Evolutionary conservation across 805 yeast species (phyloP).

Genomic region (Wickerhamiella qilinensis): DNA sequence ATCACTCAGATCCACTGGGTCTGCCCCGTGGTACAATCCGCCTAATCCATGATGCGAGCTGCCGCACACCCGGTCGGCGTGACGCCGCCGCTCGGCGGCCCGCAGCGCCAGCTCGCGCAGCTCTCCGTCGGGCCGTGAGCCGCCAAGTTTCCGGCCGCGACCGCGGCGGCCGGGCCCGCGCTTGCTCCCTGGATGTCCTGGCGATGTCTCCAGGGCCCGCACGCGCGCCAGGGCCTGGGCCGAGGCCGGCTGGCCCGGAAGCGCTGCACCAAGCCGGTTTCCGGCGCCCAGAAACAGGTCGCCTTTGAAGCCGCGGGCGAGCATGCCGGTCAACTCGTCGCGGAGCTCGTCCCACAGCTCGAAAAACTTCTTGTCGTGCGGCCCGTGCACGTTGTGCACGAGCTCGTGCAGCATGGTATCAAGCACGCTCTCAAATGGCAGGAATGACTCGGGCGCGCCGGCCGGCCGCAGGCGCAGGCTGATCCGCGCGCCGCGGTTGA

Average conservation of each 20-base stretch:
- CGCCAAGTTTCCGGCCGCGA: constrained; percentile 24
- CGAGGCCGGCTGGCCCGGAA: not conserved
- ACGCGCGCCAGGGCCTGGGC: not conserved
- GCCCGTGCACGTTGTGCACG: constrained; percentile 63
- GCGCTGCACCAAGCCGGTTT: constrained; percentile 28
- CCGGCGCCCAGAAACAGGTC: constrained; percentile 37
- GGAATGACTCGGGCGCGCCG: constrained; percentile 34
- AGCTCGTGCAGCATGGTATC: constrained; percentile 85
- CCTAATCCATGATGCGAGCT: too few species aligned
- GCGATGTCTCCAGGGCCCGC: not conserved
- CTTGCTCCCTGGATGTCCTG: not conserved
- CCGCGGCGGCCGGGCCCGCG: constrained; percentile 17
- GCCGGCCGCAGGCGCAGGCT: constrained; percentile 53
- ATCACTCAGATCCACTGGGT: too few species aligned
- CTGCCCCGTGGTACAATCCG: too few species aligned
- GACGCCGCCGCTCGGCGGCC: constrained; percentile 45
- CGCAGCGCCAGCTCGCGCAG: constrained; percentile 32
- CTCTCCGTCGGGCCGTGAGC: constrained; percentile 28
- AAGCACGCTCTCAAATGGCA: constrained; percentile 44
- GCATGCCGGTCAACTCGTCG: constrained; percentile 27
- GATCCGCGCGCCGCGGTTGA: constrained; percentile 60
- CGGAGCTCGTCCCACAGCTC: constrained; percentile 44
- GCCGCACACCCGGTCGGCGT: not conserved
- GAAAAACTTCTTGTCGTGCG: constrained; percentile 65
- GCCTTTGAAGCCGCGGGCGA: constrained; percentile 27